Base-by-base conservation (phyloP, 495 filamentous ascomycete genomes). In the Talaromyces thailandensis region DNA sequence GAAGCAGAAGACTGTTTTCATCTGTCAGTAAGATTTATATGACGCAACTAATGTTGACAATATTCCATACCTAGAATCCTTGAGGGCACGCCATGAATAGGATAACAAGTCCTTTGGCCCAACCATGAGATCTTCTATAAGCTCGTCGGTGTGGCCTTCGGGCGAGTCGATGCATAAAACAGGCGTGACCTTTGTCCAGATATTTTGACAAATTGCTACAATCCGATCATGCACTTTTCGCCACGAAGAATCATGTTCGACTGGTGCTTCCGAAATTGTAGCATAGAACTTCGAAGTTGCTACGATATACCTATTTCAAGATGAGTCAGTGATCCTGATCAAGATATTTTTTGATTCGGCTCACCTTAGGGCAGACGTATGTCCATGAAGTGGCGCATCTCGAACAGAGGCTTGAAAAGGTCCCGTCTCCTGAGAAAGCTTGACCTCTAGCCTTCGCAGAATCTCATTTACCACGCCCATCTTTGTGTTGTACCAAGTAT, bases 131-230 rank as follows among this genome's bases (percentile, higher is more conserved):
- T 87, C 87, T 59, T 93, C 88, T 18, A 86, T 67, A 7, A 90
- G 86, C 64, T 90, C 84, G 2, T 90, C 88, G 1, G 90, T 76
- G 71, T 93, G 85, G 2, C 94, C 93, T 71, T 97, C 93, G 0
- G 94, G 94, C 11, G 93, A 93, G 67, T 96, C 93, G 64, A 91
- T 84, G 66, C 94, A 98, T 3, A 98, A 80, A 12, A 93, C 81
- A 53, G 85, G 79, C 65, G 82, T 85, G 4, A 95, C 89, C 57
- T 84, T 78, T 3, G 74, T 63, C 94, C 94, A 98, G 16, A 96
- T 83, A 11, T 75, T 77, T 32, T 77, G 69, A 64, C 89, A 88
- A 53, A 77, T 78, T 2, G 64, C 61, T 28, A 86, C 69, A 8
- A 92, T 82, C 11, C 82, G 82, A 2, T 70, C 65, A 64, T 91